Percentiles rank a stretch among this genome's conserved stretches.
These are phyloP conservation scores for Globisporangium solare DNA, from an alignment of 352 stramenopile species.

Conservation along the genomic window DNA sequence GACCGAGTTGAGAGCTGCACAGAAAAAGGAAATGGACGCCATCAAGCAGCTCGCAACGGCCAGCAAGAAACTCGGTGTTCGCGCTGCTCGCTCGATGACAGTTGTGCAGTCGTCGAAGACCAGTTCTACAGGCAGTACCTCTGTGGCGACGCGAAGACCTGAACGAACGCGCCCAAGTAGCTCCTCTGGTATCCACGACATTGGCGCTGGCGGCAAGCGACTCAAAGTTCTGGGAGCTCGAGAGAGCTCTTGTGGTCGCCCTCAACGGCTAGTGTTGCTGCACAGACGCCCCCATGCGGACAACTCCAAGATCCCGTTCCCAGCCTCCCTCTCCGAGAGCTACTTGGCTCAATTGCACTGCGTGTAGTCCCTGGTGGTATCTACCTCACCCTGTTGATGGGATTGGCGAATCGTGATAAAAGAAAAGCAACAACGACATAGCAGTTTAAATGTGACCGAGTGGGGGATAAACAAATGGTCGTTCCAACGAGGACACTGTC, in stretches of 20 bases:
- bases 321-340: conserved; percentile 8
- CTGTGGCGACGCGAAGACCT: conserved; percentile 6
- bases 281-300: conserved; percentile 22
- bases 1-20: conserved; percentile 14
- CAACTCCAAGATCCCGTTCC: conserved; percentile 35
- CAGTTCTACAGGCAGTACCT: background rate
- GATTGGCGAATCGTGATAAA: too few species aligned
- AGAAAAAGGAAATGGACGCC: conserved; percentile 45
- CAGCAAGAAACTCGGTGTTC: conserved; percentile 17
- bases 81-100: background rate
- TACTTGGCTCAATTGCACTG: conserved; percentile 6
- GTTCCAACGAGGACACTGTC: too few species aligned
- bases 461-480: too few species aligned
- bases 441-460: too few species aligned
- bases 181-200: background rate
- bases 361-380: too few species aligned
- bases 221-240: background rate
- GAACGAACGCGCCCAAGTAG: background rate
- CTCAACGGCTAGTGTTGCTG: conserved; percentile 1
- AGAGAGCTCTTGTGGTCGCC: too few species aligned
- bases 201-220: conserved; percentile 2
- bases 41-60: conserved; percentile 31
- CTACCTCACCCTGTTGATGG: too few species aligned
- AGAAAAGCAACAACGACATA: too few species aligned
- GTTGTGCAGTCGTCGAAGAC: background rate